These are phyloP conservation scores for Hypoxylon crocopeplum DNA, from an alignment of 495 filamentous ascomycete genomes.

Conservation along the genomic window DNA sequence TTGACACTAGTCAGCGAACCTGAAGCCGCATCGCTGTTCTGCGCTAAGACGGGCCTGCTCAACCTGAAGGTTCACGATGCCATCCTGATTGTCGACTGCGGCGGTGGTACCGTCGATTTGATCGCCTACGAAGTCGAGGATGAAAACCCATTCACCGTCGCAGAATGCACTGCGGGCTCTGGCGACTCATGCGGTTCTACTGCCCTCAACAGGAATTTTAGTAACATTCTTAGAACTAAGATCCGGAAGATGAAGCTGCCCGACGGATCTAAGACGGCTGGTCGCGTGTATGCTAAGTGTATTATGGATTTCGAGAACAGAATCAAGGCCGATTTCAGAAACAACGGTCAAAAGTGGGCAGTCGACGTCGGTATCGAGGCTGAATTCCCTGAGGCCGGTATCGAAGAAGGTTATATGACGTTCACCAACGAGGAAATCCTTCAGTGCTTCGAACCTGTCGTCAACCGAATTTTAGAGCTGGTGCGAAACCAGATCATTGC, in stretches of 20 bases:
- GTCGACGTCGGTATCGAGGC: slow-evolving; percentile 80
- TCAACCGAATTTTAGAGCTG: slow-evolving; percentile 75
- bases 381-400: slow-evolving; percentile 77
- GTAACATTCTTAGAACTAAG: slow-evolving; percentile 76
- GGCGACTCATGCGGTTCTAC: slow-evolving; percentile 79
- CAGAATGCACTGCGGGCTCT: slow-evolving; percentile 76
- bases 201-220: slow-evolving; percentile 76
- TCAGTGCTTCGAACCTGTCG: slow-evolving; percentile 76
- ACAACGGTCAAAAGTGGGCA: slow-evolving; percentile 80
- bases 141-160: slow-evolving; percentile 75
- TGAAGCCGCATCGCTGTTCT: slow-evolving; percentile 76
- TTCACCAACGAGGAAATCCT: slow-evolving; percentile 82
- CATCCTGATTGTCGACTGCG: slow-evolving; percentile 77
- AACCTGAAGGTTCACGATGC: slow-evolving; percentile 78
- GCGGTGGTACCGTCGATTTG: slow-evolving; percentile 77
- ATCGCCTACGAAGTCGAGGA: slow-evolving; percentile 81
- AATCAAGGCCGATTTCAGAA: slow-evolving; percentile 82
- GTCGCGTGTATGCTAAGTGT: slow-evolving; percentile 78
- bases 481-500: slow-evolving; percentile 80
- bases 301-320: slow-evolving; percentile 84
- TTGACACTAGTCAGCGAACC: slow-evolving; percentile 75
- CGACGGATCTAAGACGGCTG: slow-evolving; percentile 75
- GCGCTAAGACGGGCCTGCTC: slow-evolving; percentile 74
- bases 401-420: slow-evolving; percentile 83
- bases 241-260: slow-evolving; percentile 81